A percentile compares a stretch with the other conserved stretches of the same genome.
phyloP scores from a whole-genome alignment of 164 flowering plant genomes.

The Tetracentron sinense region DNA sequence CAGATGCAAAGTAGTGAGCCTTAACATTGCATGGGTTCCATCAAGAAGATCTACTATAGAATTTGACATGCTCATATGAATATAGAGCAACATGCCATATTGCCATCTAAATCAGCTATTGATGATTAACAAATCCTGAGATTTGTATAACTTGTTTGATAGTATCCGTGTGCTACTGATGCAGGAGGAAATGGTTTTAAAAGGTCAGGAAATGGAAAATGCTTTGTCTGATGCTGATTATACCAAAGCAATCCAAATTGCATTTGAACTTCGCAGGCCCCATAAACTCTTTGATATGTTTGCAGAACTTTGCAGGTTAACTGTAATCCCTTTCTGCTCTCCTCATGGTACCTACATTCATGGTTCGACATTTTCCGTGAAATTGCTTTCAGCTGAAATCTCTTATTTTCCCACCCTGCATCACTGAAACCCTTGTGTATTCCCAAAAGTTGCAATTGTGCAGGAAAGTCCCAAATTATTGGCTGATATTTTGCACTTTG shows the following conservation, averaged over 20 bases:
- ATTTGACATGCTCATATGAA: not conserved
- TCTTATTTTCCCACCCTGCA: too few species aligned
- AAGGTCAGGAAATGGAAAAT: constrained; percentile 87
- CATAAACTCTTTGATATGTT: constrained; percentile 78
- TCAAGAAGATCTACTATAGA: not conserved
- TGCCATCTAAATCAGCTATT: too few species aligned
- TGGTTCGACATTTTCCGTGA: too few species aligned
- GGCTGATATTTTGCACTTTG: too few species aligned
- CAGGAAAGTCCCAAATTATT: too few species aligned
- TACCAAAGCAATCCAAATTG: constrained; percentile 73
- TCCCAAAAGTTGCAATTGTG: too few species aligned
- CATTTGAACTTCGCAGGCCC: constrained; percentile 86
- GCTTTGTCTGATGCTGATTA: constrained; percentile 76
- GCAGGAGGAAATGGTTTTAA: constrained; percentile 84
- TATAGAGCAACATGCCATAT: not conserved
- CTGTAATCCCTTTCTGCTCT: constrained; percentile 1
- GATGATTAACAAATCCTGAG: too few species aligned
- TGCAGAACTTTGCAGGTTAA: constrained; percentile 71
- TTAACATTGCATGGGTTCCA: not conserved
- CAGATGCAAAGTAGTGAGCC: not conserved
- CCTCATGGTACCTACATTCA: not conserved
- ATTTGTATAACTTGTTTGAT: too few species aligned
- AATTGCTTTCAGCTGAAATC: too few species aligned
- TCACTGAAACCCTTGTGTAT: too few species aligned
- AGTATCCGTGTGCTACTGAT: constrained; percentile 13